A percentile compares a stretch with the other conserved stretches of the same genome.
These are phyloP conservation scores for Stramenopiles sp. DNA, from an alignment of 352 stramenopile species.

Conservation along the genomic window DNA sequence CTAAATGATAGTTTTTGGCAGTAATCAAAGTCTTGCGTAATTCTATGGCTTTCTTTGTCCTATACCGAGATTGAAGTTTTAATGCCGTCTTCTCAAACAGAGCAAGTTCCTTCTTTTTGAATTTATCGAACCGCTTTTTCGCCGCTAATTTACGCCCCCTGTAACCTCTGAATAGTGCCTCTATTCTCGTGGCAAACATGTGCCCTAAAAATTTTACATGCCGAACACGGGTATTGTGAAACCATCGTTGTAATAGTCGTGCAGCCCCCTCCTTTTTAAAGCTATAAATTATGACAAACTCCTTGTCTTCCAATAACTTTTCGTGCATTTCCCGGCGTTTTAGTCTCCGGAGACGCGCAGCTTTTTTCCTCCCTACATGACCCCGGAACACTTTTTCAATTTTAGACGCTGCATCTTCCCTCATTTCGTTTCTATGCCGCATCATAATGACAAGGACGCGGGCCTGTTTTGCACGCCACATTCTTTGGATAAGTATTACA, in stretches of 20 bases:
- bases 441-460: background rate
- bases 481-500: background rate
- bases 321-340: background rate
- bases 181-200: background rate
- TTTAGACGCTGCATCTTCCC: background rate
- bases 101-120: background rate
- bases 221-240: background rate
- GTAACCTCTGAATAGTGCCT: background rate
- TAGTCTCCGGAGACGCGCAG: background rate
- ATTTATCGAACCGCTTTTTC: background rate
- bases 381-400: background rate
- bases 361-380: background rate
- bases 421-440: background rate
- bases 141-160: background rate
- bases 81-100: background rate
- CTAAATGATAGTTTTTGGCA: background rate
- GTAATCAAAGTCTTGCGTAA: background rate
- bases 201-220: background rate
- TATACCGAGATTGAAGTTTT: background rate
- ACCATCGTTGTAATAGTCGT: background rate
- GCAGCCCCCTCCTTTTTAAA: background rate
- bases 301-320: background rate
- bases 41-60: background rate
- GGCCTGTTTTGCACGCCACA: background rate
- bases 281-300: background rate